A percentile compares a stretch with the other conserved stretches of the same genome.
These are phyloP conservation scores for Scutellaria minor DNA, from an alignment of 257 asterid species.

Conservation along the genomic window DNA sequence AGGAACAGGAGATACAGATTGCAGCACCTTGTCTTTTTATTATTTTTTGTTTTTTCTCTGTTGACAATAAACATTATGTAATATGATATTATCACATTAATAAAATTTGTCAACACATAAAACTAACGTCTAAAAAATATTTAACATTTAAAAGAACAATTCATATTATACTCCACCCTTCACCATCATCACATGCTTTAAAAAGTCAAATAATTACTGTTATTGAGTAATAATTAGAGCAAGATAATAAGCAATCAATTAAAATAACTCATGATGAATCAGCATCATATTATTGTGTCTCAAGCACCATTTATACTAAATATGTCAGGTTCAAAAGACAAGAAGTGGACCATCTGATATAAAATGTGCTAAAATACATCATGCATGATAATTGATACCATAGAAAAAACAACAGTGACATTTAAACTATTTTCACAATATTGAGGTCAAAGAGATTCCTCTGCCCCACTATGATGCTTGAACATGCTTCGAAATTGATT, in stretches of 20 bases:
- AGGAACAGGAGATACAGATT: neutral
- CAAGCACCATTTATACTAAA: constrained; percentile 24
- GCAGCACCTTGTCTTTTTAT: neutral
- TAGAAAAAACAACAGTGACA: constrained; percentile 31
- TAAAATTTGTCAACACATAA: neutral
- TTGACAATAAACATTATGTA: neutral
- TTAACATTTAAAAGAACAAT: too few species aligned
- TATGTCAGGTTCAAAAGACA: constrained; percentile 18
- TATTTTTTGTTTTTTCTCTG: neutral
- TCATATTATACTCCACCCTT: neutral
- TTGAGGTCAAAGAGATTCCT: constrained; percentile 35
- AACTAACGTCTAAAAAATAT: neutral
- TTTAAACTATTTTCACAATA: constrained; percentile 21
- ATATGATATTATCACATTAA: neutral
- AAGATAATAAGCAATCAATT: constrained; percentile 7
- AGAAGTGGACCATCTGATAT: constrained; percentile 28
- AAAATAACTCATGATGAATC: neutral
- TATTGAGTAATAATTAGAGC: constrained; percentile 22
- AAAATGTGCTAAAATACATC: constrained; percentile 33
- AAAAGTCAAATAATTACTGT: neutral
- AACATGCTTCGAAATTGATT: constrained; percentile 40
- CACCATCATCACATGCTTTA: constrained; percentile 6
- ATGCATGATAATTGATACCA: constrained; percentile 22
- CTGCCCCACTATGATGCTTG: constrained; percentile 53
- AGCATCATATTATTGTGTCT: constrained; percentile 15